Percentiles rank a stretch among this genome's conserved stretches.
phyloP scores from a whole-genome alignment of 2,329 filamentous ascomycete genomes.

The Cercospora zeae-maydis region DNA sequence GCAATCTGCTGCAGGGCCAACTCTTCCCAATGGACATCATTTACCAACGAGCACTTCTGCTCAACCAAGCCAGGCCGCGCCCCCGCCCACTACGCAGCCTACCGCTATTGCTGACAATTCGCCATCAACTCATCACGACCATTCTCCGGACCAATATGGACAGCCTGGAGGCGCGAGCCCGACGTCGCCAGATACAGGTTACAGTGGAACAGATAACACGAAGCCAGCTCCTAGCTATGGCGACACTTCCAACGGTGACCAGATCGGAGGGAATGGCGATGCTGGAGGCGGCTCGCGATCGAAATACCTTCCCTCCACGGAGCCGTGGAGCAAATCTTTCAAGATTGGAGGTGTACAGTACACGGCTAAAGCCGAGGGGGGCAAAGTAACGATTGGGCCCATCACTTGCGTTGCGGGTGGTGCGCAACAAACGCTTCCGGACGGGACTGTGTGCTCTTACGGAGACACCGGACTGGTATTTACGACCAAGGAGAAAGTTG shows the following conservation, averaged over 20 bases:
- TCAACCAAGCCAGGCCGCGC: slow-evolving; percentile 15
- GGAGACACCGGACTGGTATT: slow-evolving; percentile 19
- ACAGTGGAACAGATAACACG: background rate
- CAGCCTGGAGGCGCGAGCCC: background rate
- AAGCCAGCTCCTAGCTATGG: background rate
- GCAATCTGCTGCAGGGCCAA: slow-evolving; percentile 17
- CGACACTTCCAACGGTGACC: background rate
- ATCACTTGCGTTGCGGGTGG: slow-evolving; percentile 20
- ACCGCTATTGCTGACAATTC: slow-evolving; percentile 19
- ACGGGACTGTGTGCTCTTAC: slow-evolving; percentile 21
- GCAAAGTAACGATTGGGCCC: slow-evolving; percentile 18
- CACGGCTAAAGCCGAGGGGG: slow-evolving; percentile 16
- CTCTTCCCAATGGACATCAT: slow-evolving; percentile 8
- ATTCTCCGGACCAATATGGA: too few species aligned
- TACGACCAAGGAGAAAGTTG: slow-evolving; percentile 8
- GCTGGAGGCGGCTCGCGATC: background rate
- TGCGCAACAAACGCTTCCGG: slow-evolving; percentile 17
- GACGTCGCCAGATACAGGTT: background rate
- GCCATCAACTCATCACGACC: background rate
- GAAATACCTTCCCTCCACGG: slow-evolving; percentile 15
- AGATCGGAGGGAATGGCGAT: background rate
- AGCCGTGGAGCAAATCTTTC: slow-evolving; percentile 18
- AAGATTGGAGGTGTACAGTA: slow-evolving; percentile 17
- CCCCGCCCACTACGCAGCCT: slow-evolving; percentile 18
- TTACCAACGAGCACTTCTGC: slow-evolving; percentile 8